A percentile compares a stretch with the other conserved stretches of the same genome.
Evolutionary conservation across 495 filamentous ascomycete species (phyloP).

Genomic region (Aspergillus haitiensis): DNA sequence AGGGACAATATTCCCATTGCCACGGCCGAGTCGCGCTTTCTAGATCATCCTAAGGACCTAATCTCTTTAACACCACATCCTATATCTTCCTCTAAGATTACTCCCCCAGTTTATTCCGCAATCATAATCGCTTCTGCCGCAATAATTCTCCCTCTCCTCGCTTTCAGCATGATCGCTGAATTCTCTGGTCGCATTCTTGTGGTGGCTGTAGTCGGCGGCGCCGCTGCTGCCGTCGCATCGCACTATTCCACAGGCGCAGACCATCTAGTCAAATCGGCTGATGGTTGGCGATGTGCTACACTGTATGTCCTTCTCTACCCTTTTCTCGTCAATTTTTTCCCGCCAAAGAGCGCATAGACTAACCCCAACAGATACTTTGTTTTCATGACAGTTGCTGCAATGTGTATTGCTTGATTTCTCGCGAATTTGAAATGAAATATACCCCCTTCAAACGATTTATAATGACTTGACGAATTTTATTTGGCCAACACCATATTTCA

Average conservation of each 20-base stretch:
- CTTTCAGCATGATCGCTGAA: slow-evolving; percentile 53
- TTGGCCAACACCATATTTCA: neutral
- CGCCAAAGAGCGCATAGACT: neutral
- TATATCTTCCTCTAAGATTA: slow-evolving; percentile 21
- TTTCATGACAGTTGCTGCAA: slow-evolving; percentile 43
- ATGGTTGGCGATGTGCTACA: slow-evolving; percentile 45
- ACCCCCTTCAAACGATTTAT: slow-evolving; percentile 6
- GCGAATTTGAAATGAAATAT: neutral
- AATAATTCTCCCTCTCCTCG: slow-evolving; percentile 58
- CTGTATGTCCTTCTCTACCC: slow-evolving; percentile 30
- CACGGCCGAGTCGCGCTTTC: slow-evolving; percentile 65
- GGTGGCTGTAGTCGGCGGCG: slow-evolving; percentile 43
- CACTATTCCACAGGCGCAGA: slow-evolving; percentile 41
- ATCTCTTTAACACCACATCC: slow-evolving; percentile 50
- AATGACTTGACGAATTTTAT: slow-evolving; percentile 4
- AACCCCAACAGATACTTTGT: slow-evolving; percentile 40
- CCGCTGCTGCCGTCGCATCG: slow-evolving; percentile 40
- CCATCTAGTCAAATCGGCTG: slow-evolving; percentile 37
- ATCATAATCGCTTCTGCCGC: slow-evolving; percentile 56
- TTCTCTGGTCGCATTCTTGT: slow-evolving; percentile 57
- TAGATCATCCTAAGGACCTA: slow-evolving; percentile 65
- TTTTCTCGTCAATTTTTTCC: neutral
- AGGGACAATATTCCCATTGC: slow-evolving; percentile 59
- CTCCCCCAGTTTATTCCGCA: slow-evolving; percentile 41
- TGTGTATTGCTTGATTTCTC: slow-evolving; percentile 37